Conservation (phyloP, 2,329 filamentous ascomycete genomes). For the Apiospora marii region DNA sequence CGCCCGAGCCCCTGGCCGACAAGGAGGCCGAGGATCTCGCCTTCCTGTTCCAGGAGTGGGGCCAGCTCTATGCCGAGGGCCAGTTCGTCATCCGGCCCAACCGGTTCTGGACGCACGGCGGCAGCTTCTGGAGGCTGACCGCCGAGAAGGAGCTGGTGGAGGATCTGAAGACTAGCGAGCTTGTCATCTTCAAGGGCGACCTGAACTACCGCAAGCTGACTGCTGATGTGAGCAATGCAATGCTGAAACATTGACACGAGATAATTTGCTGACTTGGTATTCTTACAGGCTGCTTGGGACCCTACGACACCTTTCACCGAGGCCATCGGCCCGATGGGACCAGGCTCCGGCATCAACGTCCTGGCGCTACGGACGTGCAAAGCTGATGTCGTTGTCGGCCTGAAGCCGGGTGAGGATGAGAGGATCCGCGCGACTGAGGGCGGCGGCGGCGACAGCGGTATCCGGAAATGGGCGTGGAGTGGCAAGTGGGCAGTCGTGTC, state of each 20-base stretch:
- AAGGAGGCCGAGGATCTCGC: constrained; percentile 71
- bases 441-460: constrained; percentile 74
- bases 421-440: constrained; percentile 72
- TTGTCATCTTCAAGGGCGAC: constrained; percentile 97
- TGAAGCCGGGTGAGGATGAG: constrained; percentile 85
- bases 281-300: constrained; percentile 76
- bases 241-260: constrained; percentile 23
- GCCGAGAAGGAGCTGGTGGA: constrained; percentile 70
- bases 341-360: constrained; percentile 81
- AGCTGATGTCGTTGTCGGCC: constrained; percentile 91
- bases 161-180: constrained; percentile 82
- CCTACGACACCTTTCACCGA: constrained; percentile 84
- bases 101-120: constrained; percentile 87
- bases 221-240: constrained; percentile 72
- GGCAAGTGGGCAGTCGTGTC: constrained; percentile 98
- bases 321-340: constrained; percentile 86
- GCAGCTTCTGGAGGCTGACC: constrained; percentile 89
- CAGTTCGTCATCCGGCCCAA: constrained; percentile 85
- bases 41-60: constrained; percentile 87
- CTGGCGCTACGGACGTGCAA: constrained; percentile 94
- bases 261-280: constrained; percentile 11
- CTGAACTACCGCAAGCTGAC: constrained; percentile 95
- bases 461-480: constrained; percentile 91
- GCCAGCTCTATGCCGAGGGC: constrained; percentile 79
- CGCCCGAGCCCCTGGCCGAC: constrained; percentile 68